A percentile compares a stretch with the other conserved stretches of the same genome.
Evolutionary conservation across 306 rosid genomes (phyloP).

Genomic region (Cicer arietinum): DNA sequence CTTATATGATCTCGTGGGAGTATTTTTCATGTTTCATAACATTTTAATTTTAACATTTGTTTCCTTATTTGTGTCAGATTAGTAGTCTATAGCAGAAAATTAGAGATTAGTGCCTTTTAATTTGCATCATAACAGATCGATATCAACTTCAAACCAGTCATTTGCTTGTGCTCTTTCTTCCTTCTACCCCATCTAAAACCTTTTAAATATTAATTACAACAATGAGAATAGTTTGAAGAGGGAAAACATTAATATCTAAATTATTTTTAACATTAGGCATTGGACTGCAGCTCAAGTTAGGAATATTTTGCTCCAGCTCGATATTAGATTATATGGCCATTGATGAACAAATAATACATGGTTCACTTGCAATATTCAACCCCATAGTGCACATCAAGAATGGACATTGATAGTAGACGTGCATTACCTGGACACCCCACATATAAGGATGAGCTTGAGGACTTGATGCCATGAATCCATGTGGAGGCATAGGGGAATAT

Average conservation of each 20-base stretch:
- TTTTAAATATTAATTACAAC: neutral
- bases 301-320: slow-evolving; percentile 19
- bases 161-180: neutral
- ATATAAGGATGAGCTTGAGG: slow-evolving; percentile 96
- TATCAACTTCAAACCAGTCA: neutral
- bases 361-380: neutral
- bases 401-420: neutral
- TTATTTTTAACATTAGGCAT: neutral
- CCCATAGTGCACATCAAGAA: neutral
- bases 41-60: neutral
- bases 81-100: neutral
- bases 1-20: neutral
- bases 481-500: slow-evolving; percentile 95
- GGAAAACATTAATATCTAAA: slow-evolving; percentile 16
- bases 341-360: slow-evolving; percentile 20
- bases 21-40: neutral
- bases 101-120: neutral
- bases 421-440: slow-evolving; percentile 97
- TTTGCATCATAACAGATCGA: neutral
- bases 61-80: neutral
- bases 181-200: slow-evolving; percentile 2
- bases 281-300: slow-evolving; percentile 19
- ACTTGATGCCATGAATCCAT: slow-evolving; percentile 87
- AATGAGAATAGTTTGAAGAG: neutral
- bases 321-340: slow-evolving; percentile 18